Conservation (phyloP, 352 stramenopile genomes). For the Blastocystis sp. region DNA sequence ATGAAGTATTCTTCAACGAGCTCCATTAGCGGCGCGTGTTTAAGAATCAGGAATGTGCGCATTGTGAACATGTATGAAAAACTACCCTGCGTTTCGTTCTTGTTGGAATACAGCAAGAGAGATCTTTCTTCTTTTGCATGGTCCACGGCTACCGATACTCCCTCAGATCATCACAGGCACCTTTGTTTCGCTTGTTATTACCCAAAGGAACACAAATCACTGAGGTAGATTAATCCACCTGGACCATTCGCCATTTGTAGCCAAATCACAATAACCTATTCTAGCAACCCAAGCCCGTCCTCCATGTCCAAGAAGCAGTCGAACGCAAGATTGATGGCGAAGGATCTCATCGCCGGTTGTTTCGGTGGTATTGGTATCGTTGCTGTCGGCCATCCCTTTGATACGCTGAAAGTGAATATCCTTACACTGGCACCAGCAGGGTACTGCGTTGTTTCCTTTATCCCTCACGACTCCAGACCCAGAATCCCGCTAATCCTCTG, state of each 20-base stretch:
- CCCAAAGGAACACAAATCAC: background rate
- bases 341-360: conserved; percentile 67
- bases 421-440: background rate
- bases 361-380: conserved; percentile 69
- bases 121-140: no score
- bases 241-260: conserved; percentile 6
- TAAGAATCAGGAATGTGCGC: no score
- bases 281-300: background rate
- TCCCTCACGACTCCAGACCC: conserved; percentile 44
- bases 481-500: conserved; percentile 43
- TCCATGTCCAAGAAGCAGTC: conserved; percentile 23
- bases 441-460: conserved; percentile 11
- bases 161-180: no score
- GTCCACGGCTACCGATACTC: no score
- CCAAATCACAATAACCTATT: conserved; percentile 10
- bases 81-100: no score
- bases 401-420: conserved; percentile 69
- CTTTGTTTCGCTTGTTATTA: no score
- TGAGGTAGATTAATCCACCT: conserved; percentile 24
- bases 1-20: background rate
- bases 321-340: conserved; percentile 14
- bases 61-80: no score
- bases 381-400: conserved; percentile 69
- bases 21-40: background rate
- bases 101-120: no score